Base-by-base conservation (phyloP, 306 rosid species). In the Cucurbita argyrosperma region DNA sequence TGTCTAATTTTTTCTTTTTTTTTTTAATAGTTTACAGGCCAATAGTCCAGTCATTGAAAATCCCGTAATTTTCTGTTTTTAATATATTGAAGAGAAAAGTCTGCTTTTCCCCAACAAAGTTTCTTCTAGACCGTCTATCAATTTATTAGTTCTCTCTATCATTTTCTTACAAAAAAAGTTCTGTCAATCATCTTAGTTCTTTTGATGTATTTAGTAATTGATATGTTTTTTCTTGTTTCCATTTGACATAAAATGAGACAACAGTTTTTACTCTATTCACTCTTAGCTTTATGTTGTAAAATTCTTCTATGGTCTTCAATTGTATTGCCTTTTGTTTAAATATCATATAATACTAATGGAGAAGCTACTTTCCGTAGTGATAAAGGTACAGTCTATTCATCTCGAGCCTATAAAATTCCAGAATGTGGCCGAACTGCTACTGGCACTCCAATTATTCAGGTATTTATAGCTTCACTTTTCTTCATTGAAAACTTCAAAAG, bases 391-490 rank as follows among this genome's bases (percentile, higher is more conserved):
- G 99, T 94, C 42, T 91, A 94, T 80, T 91, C 97, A 7, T 88
- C 97, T 76, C 99, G 96, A 46, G 99, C 99, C 0, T 94, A 85
- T 79, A 94, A 94, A 83, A 88, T 94, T 88, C 88, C 99, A 12
- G 99, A 91, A 69, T 89, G 97, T 80, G 83, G 88, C 76, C 87
- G 97, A 35, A 89, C 88, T 58, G 99, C 97, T 71, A 88, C 99
- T 54, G 99, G 99, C 77, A 91, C 90, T 0, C 96, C 99, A 47
- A 88, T 94, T 76, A 74, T 94, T 85, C 99, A 91, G 72, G 99
- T 94, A 82, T 64, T 74, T 74, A 66, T 65, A 53, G 19, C 61
- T 68, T 51, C 54, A 23, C 63, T 53, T 72, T 39, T 42, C 37
- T 80, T 66, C 53, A 39, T 63, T 21, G 38, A 54, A 4, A 8